phyloP scores from a whole-genome alignment of 2,329 filamentous ascomycete genomes.

The Curvularia spicifera region DNA sequence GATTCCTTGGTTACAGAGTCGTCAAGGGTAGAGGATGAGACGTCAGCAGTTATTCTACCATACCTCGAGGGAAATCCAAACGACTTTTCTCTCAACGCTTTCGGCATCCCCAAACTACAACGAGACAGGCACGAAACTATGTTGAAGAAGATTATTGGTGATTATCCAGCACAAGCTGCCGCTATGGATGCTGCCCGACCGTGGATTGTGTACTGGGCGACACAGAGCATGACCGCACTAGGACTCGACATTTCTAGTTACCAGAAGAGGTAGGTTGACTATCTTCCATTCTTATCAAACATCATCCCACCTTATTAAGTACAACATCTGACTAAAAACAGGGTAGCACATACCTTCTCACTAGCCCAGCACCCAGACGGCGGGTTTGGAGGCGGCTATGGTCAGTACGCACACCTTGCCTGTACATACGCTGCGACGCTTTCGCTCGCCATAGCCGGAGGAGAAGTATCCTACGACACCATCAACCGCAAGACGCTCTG shows the following conservation, averaged over 20 bases:
- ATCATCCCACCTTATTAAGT: background rate
- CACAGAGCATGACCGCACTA: constrained; percentile 76
- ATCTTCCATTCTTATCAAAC: background rate
- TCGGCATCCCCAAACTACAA: constrained; percentile 77
- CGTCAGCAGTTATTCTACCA: constrained; percentile 71
- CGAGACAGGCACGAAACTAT: constrained; percentile 67
- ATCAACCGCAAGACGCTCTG: constrained; percentile 87
- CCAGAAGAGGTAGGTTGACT: constrained; percentile 64
- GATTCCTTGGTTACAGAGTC: constrained; percentile 73
- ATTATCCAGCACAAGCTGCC: constrained; percentile 73
- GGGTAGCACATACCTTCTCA: constrained; percentile 73
- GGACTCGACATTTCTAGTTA: constrained; percentile 74
- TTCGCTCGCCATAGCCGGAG: constrained; percentile 78
- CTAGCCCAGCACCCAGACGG: constrained; percentile 83
- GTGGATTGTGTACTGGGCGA: constrained; percentile 94
- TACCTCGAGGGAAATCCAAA: constrained; percentile 65
- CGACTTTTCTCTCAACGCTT: constrained; percentile 65
- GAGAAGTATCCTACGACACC: constrained; percentile 72
- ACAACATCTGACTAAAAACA: constrained; percentile 37
- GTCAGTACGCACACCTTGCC: constrained; percentile 86
- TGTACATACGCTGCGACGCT: constrained; percentile 86
- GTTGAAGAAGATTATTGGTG: constrained; percentile 61
- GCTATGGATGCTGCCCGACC: constrained; percentile 84
- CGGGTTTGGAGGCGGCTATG: constrained; percentile 92
- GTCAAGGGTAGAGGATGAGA: constrained; percentile 71